These are phyloP conservation scores for Cercospora brassicicola DNA, from an alignment of 2,329 filamentous ascomycete genomes.

Conservation along the genomic window DNA sequence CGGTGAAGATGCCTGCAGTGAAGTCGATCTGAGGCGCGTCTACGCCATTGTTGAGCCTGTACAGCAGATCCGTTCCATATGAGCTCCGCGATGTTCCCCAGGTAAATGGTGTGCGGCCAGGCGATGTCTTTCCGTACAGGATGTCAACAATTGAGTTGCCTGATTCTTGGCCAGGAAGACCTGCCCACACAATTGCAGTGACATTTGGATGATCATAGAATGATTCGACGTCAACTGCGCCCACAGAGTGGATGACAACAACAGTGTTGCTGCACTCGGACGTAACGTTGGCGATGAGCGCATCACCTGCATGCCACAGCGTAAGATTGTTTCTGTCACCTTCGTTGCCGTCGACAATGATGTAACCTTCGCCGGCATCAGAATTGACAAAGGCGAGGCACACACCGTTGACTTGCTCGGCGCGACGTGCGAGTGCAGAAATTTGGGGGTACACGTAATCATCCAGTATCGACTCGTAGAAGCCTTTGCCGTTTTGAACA, in stretches of 20 bases:
- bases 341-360: conserved; percentile 33
- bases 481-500: conserved; percentile 58
- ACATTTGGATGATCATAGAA: conserved; percentile 37
- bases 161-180: conserved; percentile 36
- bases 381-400: conserved; percentile 40
- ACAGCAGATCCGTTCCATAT: conserved; percentile 23
- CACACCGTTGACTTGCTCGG: conserved; percentile 44
- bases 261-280: conserved; percentile 41
- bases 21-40: conserved; percentile 50
- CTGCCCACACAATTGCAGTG: conserved; percentile 36
- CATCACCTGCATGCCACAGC: conserved; percentile 29
- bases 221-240: conserved; percentile 32
- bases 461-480: conserved; percentile 61
- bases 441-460: conserved; percentile 58
- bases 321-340: conserved; percentile 32
- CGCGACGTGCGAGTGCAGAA: conserved; percentile 52
- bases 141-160: conserved; percentile 33
- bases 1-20: conserved; percentile 45
- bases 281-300: conserved; percentile 33
- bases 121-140: conserved; percentile 35
- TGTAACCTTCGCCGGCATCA: conserved; percentile 32
- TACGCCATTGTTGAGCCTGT: conserved; percentile 34
- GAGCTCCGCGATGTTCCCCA: not conserved
- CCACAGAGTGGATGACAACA: conserved; percentile 35
- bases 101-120: conserved; percentile 28